Percentiles rank a stretch among this genome's conserved stretches.
phyloP scores from a whole-genome alignment of 1,284 basidiomycete genomes.

The Ceratobasidium sp. region DNA sequence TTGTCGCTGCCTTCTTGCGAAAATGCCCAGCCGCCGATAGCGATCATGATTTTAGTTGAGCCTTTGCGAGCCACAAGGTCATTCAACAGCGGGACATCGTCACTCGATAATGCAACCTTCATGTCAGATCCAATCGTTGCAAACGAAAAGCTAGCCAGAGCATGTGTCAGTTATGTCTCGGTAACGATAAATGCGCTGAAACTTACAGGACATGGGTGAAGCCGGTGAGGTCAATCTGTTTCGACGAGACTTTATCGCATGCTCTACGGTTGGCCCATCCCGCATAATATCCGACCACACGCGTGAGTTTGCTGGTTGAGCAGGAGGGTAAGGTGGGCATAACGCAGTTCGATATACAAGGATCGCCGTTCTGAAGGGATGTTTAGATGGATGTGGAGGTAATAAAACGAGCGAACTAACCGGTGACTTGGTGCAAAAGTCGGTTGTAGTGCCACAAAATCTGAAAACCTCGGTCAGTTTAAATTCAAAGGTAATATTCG shows the following conservation, averaged over 20 bases:
- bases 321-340: constrained; percentile 13
- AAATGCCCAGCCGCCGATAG: constrained; percentile 33
- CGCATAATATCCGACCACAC: constrained; percentile 19
- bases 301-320: constrained; percentile 19
- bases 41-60: constrained; percentile 19
- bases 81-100: constrained; percentile 11
- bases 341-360: constrained; percentile 28
- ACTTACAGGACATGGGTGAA: constrained; percentile 29
- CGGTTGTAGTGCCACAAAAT: constrained; percentile 21
- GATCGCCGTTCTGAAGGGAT: constrained; percentile 11
- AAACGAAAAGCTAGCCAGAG: constrained; percentile 13
- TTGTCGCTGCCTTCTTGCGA: constrained; percentile 27
- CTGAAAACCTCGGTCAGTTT: not conserved
- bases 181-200: no score
- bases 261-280: constrained; percentile 19
- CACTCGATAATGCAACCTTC: not conserved
- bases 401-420: not conserved
- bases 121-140: constrained; percentile 19
- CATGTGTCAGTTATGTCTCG: not conserved
- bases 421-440: constrained; percentile 8
- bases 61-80: constrained; percentile 33
- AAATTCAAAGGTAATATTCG: not conserved
- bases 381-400: not conserved
- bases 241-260: constrained; percentile 22
- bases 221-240: constrained; percentile 16